These are phyloP conservation scores for Linanthus parryae DNA, from an alignment of 148 eudicot genomes.

Conservation along the genomic window DNA sequence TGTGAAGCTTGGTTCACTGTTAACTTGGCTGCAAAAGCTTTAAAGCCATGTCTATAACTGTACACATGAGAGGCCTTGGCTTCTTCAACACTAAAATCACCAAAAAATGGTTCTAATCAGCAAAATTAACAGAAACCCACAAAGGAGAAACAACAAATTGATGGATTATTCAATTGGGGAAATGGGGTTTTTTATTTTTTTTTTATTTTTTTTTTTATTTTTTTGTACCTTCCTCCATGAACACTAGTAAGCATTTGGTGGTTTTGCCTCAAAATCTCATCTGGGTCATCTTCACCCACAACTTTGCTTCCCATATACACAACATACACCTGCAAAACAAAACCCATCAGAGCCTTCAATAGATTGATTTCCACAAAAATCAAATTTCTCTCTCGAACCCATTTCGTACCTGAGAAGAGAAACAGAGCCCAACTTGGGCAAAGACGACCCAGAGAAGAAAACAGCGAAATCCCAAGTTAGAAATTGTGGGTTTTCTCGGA, in stretches of 20 bases:
- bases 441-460: no score
- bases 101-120: background rate
- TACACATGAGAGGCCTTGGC: slow-evolving; percentile 43
- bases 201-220: no score
- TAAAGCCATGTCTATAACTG: slow-evolving; percentile 49
- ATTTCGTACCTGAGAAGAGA: no score
- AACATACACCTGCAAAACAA: slow-evolving; percentile 37
- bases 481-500: no score
- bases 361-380: no score
- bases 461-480: no score
- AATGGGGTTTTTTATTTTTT: no score
- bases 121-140: slow-evolving; percentile 1
- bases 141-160: no score
- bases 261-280: slow-evolving; percentile 42
- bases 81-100: slow-evolving; percentile 26
- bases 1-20: slow-evolving; percentile 37
- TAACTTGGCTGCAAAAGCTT: slow-evolving; percentile 51
- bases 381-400: no score
- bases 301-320: slow-evolving; percentile 49
- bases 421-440: no score
- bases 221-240: slow-evolving; percentile 44
- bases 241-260: slow-evolving; percentile 37
- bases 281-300: slow-evolving; percentile 31
- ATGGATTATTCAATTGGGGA: no score
- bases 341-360: no score